Evolutionary conservation across 164 flowering plant species (phyloP), one percentile per base, ranked within the genome.

Genomic region (Macadamia tetraphylla): DNA sequence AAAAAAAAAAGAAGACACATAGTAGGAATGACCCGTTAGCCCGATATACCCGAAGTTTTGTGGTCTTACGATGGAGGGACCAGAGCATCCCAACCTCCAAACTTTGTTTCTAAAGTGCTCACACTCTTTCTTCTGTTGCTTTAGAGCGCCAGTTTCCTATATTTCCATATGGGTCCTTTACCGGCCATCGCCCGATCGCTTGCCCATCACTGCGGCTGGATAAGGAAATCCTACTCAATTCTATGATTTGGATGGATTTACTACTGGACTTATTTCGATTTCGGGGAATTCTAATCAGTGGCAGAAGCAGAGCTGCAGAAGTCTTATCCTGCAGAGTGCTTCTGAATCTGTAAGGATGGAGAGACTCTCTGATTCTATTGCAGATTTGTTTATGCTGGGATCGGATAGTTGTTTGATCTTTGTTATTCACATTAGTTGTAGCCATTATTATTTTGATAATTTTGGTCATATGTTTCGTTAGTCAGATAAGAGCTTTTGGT

Each of bases 301-400:
- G 69, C 75, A 42, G 58, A 62, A 74, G 35, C 83, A 80, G 46
- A 63, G 51, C 63, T 71, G 73, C 60, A 73, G 97, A 71, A 78
- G 77, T 61, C 92, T 93, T 29, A 71, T 93, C 60, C 62, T 88
- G 71, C 88, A 91, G 30, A 68, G 89, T 6, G 65, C 73, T 60
- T 76, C 90, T 6, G 81, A 87, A 18, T 79, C 87, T 1, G 94
- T 94, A 67, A 80, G 65, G 58, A 76, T 89, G 57, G 74, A 77
- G 52, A 73, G 79, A 52, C 90, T 87, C 68, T 70, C 86, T 58
- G 4, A 7, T 17, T 53, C 4, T 17, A 49, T 49, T 49, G 11
- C 14, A 49, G 58, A 11, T 44, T 13, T 11, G 17, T 31, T 13
- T 43, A 35, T 35, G 13, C 13, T 29, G 31, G 3, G 1, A 12